phyloP scores from a whole-genome alignment of 1,139 yeast genomes.

The Kodamaea anthophila region DNA sequence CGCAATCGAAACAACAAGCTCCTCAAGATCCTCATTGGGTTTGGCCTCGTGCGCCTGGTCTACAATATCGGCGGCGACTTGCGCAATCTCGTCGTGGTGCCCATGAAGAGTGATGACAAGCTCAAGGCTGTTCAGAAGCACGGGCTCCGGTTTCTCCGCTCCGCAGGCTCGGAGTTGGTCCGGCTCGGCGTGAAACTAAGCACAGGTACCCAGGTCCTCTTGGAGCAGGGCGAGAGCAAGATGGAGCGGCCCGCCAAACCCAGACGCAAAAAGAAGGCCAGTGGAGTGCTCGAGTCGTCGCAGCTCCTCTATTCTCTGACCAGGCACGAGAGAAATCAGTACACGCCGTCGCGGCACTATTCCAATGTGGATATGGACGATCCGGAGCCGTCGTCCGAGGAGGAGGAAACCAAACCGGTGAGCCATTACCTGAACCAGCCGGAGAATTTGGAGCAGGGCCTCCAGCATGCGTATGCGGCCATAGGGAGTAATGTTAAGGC shows the following conservation, averaged over 20 bases:
- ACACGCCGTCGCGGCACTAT: conserved; percentile 21
- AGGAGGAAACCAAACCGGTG: conserved; percentile 43
- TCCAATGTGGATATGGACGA: conserved; percentile 26
- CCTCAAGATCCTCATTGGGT: conserved; percentile 49
- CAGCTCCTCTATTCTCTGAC: conserved; percentile 16
- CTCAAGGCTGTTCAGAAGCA: conserved; percentile 73
- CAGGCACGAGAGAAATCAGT: conserved; percentile 15
- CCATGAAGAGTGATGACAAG: conserved; percentile 64
- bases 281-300: conserved; percentile 17
- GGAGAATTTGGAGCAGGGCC: conserved; percentile 58
- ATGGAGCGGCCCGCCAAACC: conserved; percentile 17
- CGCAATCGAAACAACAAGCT: conserved; percentile 74
- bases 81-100: conserved; percentile 65
- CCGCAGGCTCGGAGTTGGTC: conserved; percentile 75
- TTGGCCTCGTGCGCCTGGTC: conserved; percentile 74
- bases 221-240: conserved; percentile 75
- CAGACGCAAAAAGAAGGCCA: conserved; percentile 1
- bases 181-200: conserved; percentile 82
- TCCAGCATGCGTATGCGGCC: conserved; percentile 65
- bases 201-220: conserved; percentile 77
- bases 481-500: conserved; percentile 62
- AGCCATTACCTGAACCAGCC: conserved; percentile 90
- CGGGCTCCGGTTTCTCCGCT: conserved; percentile 67
- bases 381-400: conserved; percentile 20
- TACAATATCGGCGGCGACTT: conserved; percentile 77